Base-by-base conservation (phyloP, 2,329 filamentous ascomycete species). In the Simplicillium aogashimaense region DNA sequence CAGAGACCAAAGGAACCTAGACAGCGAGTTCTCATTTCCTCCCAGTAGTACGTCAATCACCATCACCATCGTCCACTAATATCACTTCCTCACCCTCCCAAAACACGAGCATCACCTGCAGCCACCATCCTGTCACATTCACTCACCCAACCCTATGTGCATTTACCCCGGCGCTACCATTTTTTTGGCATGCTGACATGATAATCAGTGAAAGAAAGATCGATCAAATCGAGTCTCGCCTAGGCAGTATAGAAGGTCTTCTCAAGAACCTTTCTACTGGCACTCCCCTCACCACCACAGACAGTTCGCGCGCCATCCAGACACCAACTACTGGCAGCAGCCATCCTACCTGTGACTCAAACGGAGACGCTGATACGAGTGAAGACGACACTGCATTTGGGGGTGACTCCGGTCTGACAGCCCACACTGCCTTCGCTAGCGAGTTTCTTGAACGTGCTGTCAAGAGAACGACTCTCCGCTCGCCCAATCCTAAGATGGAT, bases 1-100 rank as follows among this genome's bases (percentile, higher is more conserved):
- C 72, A 76, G 50, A 67, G 70, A 43, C 69, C 71, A 18, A 74
- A 70, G 51, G 72, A 76, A 50, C 59, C 64, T 35, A 64, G 72
- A 32, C 72, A 76, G 49, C 61, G 74, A 39, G 73, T 78, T 31
- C 60, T 78, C 45, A 77, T 78, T 43, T 76, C 74, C 3, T 73
- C 71, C 34, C 73, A 77, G 65, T 78, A 78, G 73, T 77, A 57
- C 48, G 70, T 61, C 29, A 36, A 15, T n/a, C 29, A 39, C 31
- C 35, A 30, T 35, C 36, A 29, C 38, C 32, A 12, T 40, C 28
- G 14, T 31, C 32, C 3, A 31, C 12, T 42, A 15, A 32, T 14
- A 20, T 30, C 12, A 12, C 33, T 39, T 25, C 13, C 29, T 38
- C 15, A 43, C 10, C n/a, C 13, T 20, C 14, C 16, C 29, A 34